These are phyloP conservation scores for Penicillium chermesinum DNA, from an alignment of 495 filamentous ascomycete genomes.

Conservation along the genomic window DNA sequence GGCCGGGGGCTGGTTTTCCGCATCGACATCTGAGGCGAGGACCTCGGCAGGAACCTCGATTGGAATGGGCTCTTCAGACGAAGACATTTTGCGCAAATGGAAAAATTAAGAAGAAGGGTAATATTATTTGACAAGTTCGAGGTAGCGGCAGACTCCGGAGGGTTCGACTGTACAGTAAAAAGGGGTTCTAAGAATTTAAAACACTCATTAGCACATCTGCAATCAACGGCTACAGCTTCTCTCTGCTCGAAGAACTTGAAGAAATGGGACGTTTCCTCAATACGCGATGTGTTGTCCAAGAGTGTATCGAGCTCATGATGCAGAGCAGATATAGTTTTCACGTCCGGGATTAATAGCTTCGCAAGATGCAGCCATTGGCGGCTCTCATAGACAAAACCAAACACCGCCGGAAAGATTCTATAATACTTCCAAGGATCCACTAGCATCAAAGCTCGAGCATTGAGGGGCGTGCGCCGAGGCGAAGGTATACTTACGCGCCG, in stretches of 20 bases:
- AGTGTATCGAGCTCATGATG: neutral
- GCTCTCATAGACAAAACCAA: neutral
- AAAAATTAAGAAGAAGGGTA: neutral
- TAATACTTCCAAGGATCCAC: neutral
- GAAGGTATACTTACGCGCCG: conserved; percentile 19
- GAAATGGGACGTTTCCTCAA: neutral
- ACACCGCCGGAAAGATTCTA: neutral
- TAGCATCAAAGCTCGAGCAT: neutral
- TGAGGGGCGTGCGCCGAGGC: conserved; percentile 2
- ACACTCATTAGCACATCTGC: conserved; percentile 3
- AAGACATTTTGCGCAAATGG: conserved; percentile 26
- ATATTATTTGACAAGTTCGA: neutral
- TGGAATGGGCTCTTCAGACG: conserved; percentile 34
- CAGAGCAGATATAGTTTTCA: neutral
- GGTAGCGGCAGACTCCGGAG: neutral
- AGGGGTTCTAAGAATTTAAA: neutral
- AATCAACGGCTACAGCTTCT: neutral
- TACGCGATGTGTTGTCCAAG: neutral
- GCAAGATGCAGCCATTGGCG: neutral
- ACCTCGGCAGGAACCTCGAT: conserved; percentile 22
- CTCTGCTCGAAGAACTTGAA: neutral
- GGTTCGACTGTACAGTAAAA: conserved; percentile 4
- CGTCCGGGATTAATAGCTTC: neutral
- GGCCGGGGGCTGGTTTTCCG: conserved; percentile 32
- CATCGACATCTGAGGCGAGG: conserved; percentile 20